Percentiles rank a stretch among this genome's conserved stretches.
These are phyloP conservation scores for Coemansia sp. DNA, from an alignment of 192 early-diverging fungal species.

Conservation along the genomic window DNA sequence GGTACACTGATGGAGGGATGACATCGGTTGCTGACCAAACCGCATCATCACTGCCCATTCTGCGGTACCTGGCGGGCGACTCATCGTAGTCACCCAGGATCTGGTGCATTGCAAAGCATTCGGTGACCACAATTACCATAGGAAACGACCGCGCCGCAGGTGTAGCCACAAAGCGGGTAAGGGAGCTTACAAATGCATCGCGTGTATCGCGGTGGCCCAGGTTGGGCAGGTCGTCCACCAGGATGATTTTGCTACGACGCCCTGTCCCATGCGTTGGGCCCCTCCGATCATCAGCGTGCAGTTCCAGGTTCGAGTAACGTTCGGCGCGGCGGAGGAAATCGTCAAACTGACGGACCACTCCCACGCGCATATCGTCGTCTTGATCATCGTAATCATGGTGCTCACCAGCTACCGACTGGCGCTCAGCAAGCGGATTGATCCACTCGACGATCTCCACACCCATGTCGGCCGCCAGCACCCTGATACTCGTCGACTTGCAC, in stretches of 20 bases:
- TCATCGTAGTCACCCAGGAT: constrained; percentile 27
- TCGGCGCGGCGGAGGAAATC: constrained; percentile 59
- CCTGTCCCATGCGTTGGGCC: too few relatives aligned
- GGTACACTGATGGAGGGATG: constrained; percentile 25
- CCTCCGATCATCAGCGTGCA: neutral
- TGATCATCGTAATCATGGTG: neutral
- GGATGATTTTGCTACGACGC: constrained; percentile 47
- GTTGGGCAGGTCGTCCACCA: constrained; percentile 65
- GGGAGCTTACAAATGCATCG: constrained; percentile 54
- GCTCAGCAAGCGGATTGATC: constrained; percentile 53
- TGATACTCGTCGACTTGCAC: constrained; percentile 63
- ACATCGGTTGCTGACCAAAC: constrained; percentile 39
- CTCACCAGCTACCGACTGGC: constrained; percentile 7
- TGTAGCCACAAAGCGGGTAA: constrained; percentile 39
- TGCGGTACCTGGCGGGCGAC: constrained; percentile 1
- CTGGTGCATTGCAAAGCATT: constrained; percentile 31
- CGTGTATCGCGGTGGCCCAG: constrained; percentile 52
- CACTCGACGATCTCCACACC: constrained; percentile 61
- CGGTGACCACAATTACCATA: constrained; percentile 48
- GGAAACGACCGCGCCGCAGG: constrained; percentile 39
- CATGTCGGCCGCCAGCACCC: constrained; percentile 58
- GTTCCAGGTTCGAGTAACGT: constrained; percentile 42
- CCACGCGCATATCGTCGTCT: constrained; percentile 12
- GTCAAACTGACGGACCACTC: constrained; percentile 55
- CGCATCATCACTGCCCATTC: neutral